phyloP scores from a whole-genome alignment of 2,329 filamentous ascomycete genomes.

The Colletotrichum sp. region DNA sequence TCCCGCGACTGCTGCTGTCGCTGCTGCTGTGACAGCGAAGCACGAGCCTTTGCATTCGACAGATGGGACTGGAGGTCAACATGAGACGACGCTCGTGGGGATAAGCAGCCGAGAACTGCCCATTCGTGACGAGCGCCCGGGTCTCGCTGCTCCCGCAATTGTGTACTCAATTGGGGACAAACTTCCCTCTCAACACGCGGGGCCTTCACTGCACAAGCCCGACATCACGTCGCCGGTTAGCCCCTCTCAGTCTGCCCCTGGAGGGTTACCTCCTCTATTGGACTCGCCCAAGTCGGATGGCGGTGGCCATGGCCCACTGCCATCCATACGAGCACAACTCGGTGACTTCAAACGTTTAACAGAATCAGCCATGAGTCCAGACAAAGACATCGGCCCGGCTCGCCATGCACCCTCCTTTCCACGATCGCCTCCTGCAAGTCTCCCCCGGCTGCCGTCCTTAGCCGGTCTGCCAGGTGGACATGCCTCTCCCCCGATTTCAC shows the following conservation, averaged over 20 bases:
- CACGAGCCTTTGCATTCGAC: not conserved
- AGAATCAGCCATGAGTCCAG: conserved; percentile 32
- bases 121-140: conserved; percentile 35
- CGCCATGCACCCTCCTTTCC: conserved; percentile 30
- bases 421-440: conserved; percentile 39
- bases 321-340: conserved; percentile 42
- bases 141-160: conserved; percentile 10
- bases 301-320: conserved; percentile 37
- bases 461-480: conserved; percentile 7
- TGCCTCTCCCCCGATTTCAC: conserved; percentile 54
- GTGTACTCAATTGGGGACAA: conserved; percentile 8
- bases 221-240: conserved; percentile 9
- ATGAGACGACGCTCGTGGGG: not conserved
- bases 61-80: not conserved
- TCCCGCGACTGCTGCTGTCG: conserved; percentile 18
- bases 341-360: conserved; percentile 37
- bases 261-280: conserved; percentile 41
- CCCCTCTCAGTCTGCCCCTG: conserved; percentile 19
- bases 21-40: conserved; percentile 17
- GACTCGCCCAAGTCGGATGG: conserved; percentile 39
- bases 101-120: conserved; percentile 35
- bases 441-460: conserved; percentile 35
- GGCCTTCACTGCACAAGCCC: not conserved
- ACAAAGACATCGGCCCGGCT: conserved; percentile 34
- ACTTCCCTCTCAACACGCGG: not conserved